Base-by-base conservation (phyloP, 805 yeast genomes). In the Teunomyces lycoperdinae region DNA sequence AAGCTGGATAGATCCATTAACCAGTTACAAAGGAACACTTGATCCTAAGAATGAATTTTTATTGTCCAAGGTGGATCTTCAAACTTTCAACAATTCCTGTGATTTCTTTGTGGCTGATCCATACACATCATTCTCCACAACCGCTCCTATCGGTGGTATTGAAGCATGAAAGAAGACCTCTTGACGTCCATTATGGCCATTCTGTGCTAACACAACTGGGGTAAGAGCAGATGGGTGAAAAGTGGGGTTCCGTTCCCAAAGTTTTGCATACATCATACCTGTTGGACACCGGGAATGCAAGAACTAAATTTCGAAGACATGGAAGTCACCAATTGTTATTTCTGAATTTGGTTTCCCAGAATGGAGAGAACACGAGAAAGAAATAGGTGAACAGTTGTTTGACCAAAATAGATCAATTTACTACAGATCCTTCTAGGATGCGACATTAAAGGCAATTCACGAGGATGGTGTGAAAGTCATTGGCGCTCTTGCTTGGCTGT, bases 331-430 rank as follows among this genome's bases (percentile, higher is more conserved):
- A 7, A 50, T 61, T 16, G 43, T 63, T 29, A 58, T 66, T 44
- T 53, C 64, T n/a, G 73, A 68, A 51, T 63, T 62, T 51, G 71
- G 73, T 4, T 63, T 63, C 52, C 62, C 69, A 17, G 64, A 57
- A 43, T 62, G 60, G 61, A 49, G 59, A 39, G 73, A 68, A 53
- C 49, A 47, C 16, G 58, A 61, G 26, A 57, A 59, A 53, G 50
- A 47, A 29, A 47, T 55, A 9, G 54, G 46, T 26, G 65, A 64
- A 29, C 68, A 64, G 31, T 45, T 62, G 9, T 56, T 47, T 45
- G 73, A 68, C 51, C 51, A 58, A 32, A 48, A 48, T 16, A 54
- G 73, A 44, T 62, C 68, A 8, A 50, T 55, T 17, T 68, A 66
- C 53, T 64, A 54, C 49, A 50, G 62, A 44, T 56, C 60, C 3